Base-by-base conservation (phyloP, 768 basidiomycete species). In the Exidia glandulosa region DNA sequence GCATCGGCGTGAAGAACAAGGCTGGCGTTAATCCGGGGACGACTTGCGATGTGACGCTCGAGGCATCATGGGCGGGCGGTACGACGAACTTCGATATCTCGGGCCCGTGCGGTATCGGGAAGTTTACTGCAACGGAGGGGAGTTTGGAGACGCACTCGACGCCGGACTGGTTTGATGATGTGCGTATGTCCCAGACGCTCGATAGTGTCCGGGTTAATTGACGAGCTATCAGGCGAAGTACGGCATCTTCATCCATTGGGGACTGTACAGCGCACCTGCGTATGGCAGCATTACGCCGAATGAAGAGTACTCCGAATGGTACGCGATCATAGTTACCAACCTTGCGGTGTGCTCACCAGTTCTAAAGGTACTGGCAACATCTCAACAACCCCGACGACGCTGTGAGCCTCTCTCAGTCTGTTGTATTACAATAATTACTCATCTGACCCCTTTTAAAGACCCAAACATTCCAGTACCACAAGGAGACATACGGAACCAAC, bases 221-320 rank as follows among this genome's bases (percentile, higher is more conserved):
- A n/a, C n/a, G 80, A 83, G 76, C 75, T 76, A 71, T 60, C 69
- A 74, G 32, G 79, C 77, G 12, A 83, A 82, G 66, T 82, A 73
- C 63, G 81, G 81, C 12, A 81, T 81, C 14, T 81, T 57, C 58
- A 62, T 59, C 27, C 57, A 61, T 50, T 50, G 59, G 48, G 58
- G 32, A 57, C 34, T 45, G 41, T 45, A 45, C 41, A 45, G 41
- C 19, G 27, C 58, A 33, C 41, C 41, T 12, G 55, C 32, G 2
- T 45, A 19, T 29, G 3, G 16, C 41, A 80, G 76, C 65, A 71
- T 82, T 52, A 23, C 41, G 12, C 41, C 41, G 41, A 45, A 45
- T 19, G 41, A 45, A 23, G 41, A 65, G 12, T 82, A 82, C 61
- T 76, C 79, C 0, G 82, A 84, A 66, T 84, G 81, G 81, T 83